Percentiles rank a stretch among this genome's conserved stretches.
These are phyloP conservation scores for Loxodes magnus DNA, from an alignment of 73 alveolate genomes.

Conservation along the genomic window DNA sequence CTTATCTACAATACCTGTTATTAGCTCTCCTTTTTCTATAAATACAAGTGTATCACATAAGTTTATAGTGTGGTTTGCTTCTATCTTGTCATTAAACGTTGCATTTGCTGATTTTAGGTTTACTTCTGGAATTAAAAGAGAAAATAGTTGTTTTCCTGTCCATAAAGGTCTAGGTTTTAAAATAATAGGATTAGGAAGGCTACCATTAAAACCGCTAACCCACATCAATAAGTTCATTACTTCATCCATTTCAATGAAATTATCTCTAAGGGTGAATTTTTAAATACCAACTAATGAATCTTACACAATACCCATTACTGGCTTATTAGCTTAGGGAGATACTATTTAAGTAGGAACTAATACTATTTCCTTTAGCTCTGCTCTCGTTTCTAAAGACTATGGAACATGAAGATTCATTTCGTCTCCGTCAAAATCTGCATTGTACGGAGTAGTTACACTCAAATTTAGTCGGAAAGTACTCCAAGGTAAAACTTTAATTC, in stretches of 20 bases:
- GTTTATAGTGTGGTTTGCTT: too few species aligned
- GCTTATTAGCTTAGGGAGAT: constrained; percentile 95
- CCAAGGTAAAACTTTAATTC: constrained; percentile 96
- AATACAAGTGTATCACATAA: constrained; percentile 59
- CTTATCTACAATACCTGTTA: constrained; percentile 89
- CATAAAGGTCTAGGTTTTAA: constrained; percentile 96
- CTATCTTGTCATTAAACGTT: too few species aligned
- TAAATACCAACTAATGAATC: constrained; percentile 92
- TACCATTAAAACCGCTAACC: constrained; percentile 90
- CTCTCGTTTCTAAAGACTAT: constrained; percentile 87
- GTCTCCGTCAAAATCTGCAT: constrained; percentile 99
- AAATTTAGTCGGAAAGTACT: constrained; percentile 98
- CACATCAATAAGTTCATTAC: constrained; percentile 95
- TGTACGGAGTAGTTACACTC: constrained; percentile 99
- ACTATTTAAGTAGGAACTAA: constrained; percentile 95
- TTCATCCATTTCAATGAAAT: constrained; percentile 72
- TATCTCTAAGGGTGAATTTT: constrained; percentile 90
- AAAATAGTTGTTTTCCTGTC: constrained; percentile 95
- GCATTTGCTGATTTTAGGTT: too few species aligned
- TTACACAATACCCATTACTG: constrained; percentile 99
- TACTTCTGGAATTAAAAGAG: constrained; percentile 88
- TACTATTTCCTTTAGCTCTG: constrained; percentile 91
- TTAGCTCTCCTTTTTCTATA: constrained; percentile 84
- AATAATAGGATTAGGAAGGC: constrained; percentile 96
- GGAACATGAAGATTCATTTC: constrained; percentile 99